phyloP scores from a whole-genome alignment of 2,329 filamentous ascomycete species.

The Saccharata proteae region DNA sequence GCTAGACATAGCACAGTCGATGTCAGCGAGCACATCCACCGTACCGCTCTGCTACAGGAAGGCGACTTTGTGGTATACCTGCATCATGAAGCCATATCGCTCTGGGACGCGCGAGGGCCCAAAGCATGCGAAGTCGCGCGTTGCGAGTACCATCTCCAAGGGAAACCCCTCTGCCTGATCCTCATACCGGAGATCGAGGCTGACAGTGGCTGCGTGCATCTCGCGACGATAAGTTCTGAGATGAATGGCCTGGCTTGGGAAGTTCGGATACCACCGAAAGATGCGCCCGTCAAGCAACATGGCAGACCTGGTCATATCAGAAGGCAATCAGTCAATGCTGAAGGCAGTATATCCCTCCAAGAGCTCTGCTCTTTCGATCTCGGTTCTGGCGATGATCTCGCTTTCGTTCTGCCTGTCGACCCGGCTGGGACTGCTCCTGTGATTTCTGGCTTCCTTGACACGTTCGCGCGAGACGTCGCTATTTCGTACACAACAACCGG shows the following conservation, averaged over 20 bases:
- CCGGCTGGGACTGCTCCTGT: slow-evolving; percentile 64
- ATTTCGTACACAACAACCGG: slow-evolving; percentile 72
- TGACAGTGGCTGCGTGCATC: slow-evolving; percentile 42
- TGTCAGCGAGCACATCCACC: slow-evolving; percentile 60
- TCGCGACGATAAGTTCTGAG: slow-evolving; percentile 72
- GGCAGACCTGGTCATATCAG: neutral
- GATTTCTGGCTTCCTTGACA: slow-evolving; percentile 68
- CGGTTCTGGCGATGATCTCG: slow-evolving; percentile 39
- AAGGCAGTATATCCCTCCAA: slow-evolving; percentile 35
- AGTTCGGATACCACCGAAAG: slow-evolving; percentile 44
- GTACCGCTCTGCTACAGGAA: slow-evolving; percentile 65
- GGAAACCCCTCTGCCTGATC: slow-evolving; percentile 69
- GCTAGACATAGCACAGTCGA: slow-evolving; percentile 56
- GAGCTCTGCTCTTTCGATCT: slow-evolving; percentile 65
- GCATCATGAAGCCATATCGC: slow-evolving; percentile 54
- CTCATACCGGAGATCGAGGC: slow-evolving; percentile 55
- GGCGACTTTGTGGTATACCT: slow-evolving; percentile 74
- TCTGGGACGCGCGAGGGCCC: slow-evolving; percentile 65
- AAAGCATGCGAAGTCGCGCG: slow-evolving; percentile 48
- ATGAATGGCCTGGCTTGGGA: slow-evolving; percentile 77
- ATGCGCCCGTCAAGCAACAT: neutral
- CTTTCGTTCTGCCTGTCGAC: slow-evolving; percentile 66
- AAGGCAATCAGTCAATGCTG: slow-evolving; percentile 16
- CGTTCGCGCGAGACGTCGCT: slow-evolving; percentile 75
- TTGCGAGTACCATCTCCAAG: slow-evolving; percentile 46